These are phyloP conservation scores for Laburnicola sp. DNA, from an alignment of 2,329 filamentous ascomycete species.

Conservation along the genomic window DNA sequence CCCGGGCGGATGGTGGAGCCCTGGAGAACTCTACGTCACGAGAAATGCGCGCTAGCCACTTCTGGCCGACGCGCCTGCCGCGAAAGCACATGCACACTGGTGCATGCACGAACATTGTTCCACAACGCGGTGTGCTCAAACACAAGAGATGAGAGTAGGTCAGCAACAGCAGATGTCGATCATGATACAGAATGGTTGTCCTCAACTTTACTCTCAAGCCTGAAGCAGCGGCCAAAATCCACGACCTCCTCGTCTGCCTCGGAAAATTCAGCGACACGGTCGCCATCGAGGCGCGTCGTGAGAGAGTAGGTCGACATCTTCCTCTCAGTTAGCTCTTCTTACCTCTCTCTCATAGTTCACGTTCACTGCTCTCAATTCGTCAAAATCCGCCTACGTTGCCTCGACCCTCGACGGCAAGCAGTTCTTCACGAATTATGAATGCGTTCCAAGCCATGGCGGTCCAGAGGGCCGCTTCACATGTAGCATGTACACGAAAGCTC, in stretches of 20 bases:
- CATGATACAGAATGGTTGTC: slow-evolving; percentile 45
- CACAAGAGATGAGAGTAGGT: neutral
- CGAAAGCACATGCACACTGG: slow-evolving; percentile 8
- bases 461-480: slow-evolving; percentile 67
- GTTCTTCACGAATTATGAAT: slow-evolving; percentile 76
- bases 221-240: slow-evolving; percentile 69
- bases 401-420: slow-evolving; percentile 67
- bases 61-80: slow-evolving; percentile 29
- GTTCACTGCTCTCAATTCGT: slow-evolving; percentile 75
- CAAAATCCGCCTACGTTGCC: slow-evolving; percentile 77
- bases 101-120: neutral
- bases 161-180: neutral
- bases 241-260: slow-evolving; percentile 74
- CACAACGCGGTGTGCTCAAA: neutral
- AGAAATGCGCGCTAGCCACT: slow-evolving; percentile 10
- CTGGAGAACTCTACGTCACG: slow-evolving; percentile 13
- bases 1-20: too few species aligned
- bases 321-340: slow-evolving; percentile 12
- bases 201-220: slow-evolving; percentile 74
- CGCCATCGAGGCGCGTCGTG: slow-evolving; percentile 70
- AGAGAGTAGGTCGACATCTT: slow-evolving; percentile 57
- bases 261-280: slow-evolving; percentile 81
- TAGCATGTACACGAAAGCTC: slow-evolving; percentile 68
- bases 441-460: slow-evolving; percentile 48
- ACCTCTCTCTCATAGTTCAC: slow-evolving; percentile 56